Evolutionary conservation across 2,329 filamentous ascomycete genomes (phyloP).

Genomic region (Exserohilum rostratum): DNA sequence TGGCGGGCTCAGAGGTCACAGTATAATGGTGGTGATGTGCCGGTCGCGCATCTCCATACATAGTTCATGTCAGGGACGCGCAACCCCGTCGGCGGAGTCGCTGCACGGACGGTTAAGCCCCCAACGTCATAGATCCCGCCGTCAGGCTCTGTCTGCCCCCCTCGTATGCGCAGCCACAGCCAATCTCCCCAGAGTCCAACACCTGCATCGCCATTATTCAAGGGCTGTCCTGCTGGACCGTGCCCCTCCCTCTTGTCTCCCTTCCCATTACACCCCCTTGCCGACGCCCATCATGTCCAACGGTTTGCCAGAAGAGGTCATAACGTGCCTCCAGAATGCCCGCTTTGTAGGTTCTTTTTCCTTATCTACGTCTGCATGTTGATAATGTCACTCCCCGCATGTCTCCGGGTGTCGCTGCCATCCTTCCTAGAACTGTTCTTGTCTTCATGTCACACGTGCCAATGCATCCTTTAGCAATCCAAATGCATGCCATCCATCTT

Average conservation of each 20-base stretch:
- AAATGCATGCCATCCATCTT: background rate
- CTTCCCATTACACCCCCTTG: conserved; percentile 2
- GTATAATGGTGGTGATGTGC: conserved; percentile 7
- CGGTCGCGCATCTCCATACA: too few relatives aligned
- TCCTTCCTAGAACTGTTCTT: conserved; percentile 1
- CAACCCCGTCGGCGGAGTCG: conserved; percentile 11
- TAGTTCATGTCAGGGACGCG: conserved; percentile 7
- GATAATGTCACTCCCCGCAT: too few relatives aligned
- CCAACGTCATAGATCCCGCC: conserved; percentile 16
- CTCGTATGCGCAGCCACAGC: background rate
- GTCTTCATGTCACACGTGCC: background rate
- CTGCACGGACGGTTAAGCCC: conserved; percentile 8
- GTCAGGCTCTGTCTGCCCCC: conserved; percentile 6
- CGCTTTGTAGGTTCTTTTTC: conserved; percentile 71
- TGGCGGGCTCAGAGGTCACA: conserved; percentile 21
- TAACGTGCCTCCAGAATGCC: conserved; percentile 90
- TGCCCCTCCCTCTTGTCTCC: conserved; percentile 10
- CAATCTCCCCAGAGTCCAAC: background rate
- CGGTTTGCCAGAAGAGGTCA: conserved; percentile 80
- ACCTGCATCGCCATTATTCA: background rate
- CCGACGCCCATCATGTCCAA: conserved; percentile 53
- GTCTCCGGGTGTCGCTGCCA: conserved; percentile 2
- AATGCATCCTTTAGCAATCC: background rate
- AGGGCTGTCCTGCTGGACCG: background rate
- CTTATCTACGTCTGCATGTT: too few relatives aligned